phyloP scores from a whole-genome alignment of 106 monocot species.

The Posidonia australis region DNA sequence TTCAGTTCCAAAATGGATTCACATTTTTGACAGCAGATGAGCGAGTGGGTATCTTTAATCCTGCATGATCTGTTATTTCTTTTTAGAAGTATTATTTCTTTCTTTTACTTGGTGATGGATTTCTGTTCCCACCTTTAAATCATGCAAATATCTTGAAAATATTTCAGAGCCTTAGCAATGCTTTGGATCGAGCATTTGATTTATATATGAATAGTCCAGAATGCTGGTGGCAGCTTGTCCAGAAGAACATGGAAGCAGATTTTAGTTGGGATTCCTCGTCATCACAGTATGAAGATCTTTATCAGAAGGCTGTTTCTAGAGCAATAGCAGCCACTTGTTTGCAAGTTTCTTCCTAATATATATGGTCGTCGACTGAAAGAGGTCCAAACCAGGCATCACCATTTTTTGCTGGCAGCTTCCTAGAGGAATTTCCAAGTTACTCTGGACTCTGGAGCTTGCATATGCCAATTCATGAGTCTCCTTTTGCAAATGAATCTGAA shows the following conservation, averaged over 20 bases:
- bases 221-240: conserved; percentile 50
- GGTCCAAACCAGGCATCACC: too few species aligned
- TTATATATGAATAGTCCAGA: conserved; percentile 46
- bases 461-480: too few species aligned
- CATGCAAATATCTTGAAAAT: not conserved
- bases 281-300: conserved; percentile 69
- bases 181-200: conserved; percentile 64
- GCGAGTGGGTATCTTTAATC: conserved; percentile 27
- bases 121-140: not conserved
- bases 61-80: not conserved
- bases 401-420: too few species aligned
- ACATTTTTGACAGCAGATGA: conserved; percentile 65
- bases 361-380: too few species aligned
- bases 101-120: not conserved
- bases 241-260: conserved; percentile 68
- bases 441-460: too few species aligned
- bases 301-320: conserved; percentile 53
- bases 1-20: conserved; percentile 65
- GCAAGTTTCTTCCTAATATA: conserved; percentile 1
- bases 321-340: conserved; percentile 29
- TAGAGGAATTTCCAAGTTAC: too few species aligned
- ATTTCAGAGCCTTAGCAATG: conserved; percentile 43
- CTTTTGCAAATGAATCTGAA: too few species aligned
- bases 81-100: not conserved
- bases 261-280: conserved; percentile 86